A percentile compares a stretch with the other conserved stretches of the same genome.
Evolutionary conservation across 2,329 filamentous ascomycete genomes (phyloP).

Genomic region (Arthrobotrys entomopaga): DNA sequence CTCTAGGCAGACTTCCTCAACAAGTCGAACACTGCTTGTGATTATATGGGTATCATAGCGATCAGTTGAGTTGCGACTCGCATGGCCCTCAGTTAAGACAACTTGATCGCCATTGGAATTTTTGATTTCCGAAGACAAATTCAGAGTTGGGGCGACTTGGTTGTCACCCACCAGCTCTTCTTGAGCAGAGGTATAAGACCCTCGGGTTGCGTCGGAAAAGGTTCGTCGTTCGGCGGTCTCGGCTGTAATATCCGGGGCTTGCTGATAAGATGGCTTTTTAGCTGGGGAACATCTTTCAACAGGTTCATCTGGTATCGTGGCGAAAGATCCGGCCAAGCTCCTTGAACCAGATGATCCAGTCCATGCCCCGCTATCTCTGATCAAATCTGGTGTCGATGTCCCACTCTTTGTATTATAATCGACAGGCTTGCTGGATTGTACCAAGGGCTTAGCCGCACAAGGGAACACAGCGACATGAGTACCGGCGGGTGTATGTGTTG

Average conservation of each 20-base stretch:
- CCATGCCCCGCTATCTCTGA: conserved; percentile 37
- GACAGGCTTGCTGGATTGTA: too few relatives aligned
- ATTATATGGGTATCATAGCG: neutral
- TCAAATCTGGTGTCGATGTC: conserved; percentile 37
- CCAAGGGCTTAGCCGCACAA: too few relatives aligned
- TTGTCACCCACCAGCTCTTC: conserved; percentile 61
- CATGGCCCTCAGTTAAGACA: neutral
- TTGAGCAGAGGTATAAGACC: conserved; percentile 64
- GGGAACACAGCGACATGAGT: too few relatives aligned
- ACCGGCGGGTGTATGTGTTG: too few relatives aligned
- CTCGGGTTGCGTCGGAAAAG: conserved; percentile 30
- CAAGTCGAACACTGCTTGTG: neutral
- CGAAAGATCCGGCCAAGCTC: conserved; percentile 31
- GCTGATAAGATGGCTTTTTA: conserved; percentile 43
- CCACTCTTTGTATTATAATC: conserved; percentile 6
- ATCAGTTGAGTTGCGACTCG: neutral
- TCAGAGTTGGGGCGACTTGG: neutral
- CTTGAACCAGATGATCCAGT: conserved; percentile 27
- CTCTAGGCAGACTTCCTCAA: neutral
- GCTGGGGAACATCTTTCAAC: conserved; percentile 47
- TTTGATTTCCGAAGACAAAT: neutral
- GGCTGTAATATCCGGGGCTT: conserved; percentile 23
- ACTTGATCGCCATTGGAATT: neutral
- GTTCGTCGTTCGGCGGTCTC: conserved; percentile 40
- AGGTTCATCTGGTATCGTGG: conserved; percentile 8